A percentile compares a stretch with the other conserved stretches of the same genome.
phyloP scores from a whole-genome alignment of 768 basidiomycete species.

The Termitomyces sp. region DNA sequence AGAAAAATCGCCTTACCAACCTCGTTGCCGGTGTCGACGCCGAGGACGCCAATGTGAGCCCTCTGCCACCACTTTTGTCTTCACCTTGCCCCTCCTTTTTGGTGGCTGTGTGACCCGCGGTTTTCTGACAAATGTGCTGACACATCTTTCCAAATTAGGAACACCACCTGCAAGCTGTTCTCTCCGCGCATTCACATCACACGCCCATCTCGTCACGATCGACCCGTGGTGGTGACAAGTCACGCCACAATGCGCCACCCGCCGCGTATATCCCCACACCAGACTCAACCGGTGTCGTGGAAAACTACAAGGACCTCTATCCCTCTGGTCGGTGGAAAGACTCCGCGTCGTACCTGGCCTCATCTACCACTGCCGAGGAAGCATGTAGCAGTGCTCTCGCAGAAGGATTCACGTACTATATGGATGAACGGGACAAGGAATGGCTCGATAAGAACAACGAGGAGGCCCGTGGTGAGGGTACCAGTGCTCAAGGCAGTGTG shows the following conservation, averaged over 20 bases:
- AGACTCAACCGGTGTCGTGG: slow-evolving; percentile 75
- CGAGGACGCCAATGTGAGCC: slow-evolving; percentile 89
- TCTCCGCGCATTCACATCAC: slow-evolving; percentile 37
- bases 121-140: slow-evolving; percentile 40
- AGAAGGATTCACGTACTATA: slow-evolving; percentile 80
- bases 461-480: slow-evolving; percentile 79
- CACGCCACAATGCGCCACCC: slow-evolving; percentile 27
- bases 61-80: slow-evolving; percentile 21
- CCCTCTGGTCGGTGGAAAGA: slow-evolving; percentile 66
- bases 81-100: slow-evolving; percentile 32
- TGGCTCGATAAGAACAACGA: slow-evolving; percentile 94
- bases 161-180: slow-evolving; percentile 47
- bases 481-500: slow-evolving; percentile 68
- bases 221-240: slow-evolving; percentile 27
- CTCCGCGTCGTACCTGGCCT: slow-evolving; percentile 70
- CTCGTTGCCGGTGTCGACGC: slow-evolving; percentile 84
- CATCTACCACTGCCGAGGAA: slow-evolving; percentile 85
- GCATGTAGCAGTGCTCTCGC: slow-evolving; percentile 51
- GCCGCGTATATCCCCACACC: slow-evolving; percentile 89
- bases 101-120: slow-evolving; percentile 49
- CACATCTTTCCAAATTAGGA: slow-evolving; percentile 35
- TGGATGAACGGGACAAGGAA: slow-evolving; percentile 94
- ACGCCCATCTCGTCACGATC: slow-evolving; percentile 22
- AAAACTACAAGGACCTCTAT: slow-evolving; percentile 77
- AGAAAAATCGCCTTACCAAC: slow-evolving; percentile 70